These are phyloP conservation scores for Tolypocladium sp. DNA, from an alignment of 2,329 filamentous ascomycete genomes.

Conservation along the genomic window DNA sequence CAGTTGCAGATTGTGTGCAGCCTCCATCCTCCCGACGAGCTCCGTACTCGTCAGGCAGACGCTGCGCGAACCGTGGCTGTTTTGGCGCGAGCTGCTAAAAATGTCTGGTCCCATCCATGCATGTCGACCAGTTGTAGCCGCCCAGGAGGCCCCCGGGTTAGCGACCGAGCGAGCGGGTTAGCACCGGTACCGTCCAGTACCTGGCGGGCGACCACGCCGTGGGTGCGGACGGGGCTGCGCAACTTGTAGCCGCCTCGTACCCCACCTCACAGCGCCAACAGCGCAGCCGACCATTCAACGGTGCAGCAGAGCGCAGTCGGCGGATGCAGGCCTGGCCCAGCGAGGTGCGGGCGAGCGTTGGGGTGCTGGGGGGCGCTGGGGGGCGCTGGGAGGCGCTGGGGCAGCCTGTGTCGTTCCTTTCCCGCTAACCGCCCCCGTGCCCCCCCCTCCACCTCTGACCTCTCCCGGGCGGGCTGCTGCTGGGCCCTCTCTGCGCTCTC, in stretches of 20 bases:
- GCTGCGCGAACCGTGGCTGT: not conserved
- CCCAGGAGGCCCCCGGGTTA: not conserved
- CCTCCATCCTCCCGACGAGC: not conserved
- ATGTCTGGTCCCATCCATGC: not conserved
- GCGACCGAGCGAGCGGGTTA: not conserved
- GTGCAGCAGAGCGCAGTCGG: not conserved
- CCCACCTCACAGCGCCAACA: not conserved
- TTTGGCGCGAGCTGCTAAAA: not conserved
- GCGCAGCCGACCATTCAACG: not conserved
- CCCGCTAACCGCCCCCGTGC: not conserved
- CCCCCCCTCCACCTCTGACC: not conserved
- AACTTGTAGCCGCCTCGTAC: not conserved
- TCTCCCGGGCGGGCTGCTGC: not conserved
- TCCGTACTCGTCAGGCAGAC: not conserved
- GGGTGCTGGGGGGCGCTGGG: not conserved
- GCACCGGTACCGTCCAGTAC: not conserved
- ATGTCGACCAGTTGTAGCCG: not conserved
- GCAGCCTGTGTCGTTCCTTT: not conserved
- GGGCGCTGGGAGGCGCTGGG: not conserved
- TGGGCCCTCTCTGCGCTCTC: not conserved
- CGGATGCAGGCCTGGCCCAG: not conserved
- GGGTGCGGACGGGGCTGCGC: not conserved
- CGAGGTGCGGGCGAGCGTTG: not conserved
- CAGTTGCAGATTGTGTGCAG: not conserved
- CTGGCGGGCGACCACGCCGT: not conserved